These are phyloP conservation scores for Arachnomyces sp. DNA, from an alignment of 2,329 filamentous ascomycete genomes.

Conservation along the genomic window DNA sequence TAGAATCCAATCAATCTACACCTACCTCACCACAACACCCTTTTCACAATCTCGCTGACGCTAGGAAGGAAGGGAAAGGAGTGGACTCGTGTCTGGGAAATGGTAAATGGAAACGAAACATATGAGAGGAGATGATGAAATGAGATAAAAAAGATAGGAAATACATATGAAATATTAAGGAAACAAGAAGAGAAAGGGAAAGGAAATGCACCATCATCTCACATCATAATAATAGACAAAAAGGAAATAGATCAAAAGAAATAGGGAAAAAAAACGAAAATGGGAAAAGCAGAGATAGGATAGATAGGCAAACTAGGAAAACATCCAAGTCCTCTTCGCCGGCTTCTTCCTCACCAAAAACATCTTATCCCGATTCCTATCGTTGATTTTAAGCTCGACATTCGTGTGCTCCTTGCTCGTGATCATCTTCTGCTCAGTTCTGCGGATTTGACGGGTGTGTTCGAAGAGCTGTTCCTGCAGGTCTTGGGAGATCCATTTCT, in stretches of 20 bases:
- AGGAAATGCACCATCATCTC: neutral
- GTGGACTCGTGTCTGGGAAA: neutral
- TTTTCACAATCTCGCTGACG: too few relatives aligned
- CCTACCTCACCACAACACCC: too few relatives aligned
- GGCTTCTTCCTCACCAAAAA: constrained; percentile 40
- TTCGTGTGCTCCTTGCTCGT: constrained; percentile 8
- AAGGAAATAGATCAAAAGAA: constrained; percentile 4
- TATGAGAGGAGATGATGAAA: neutral
- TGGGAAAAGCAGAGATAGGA: neutral
- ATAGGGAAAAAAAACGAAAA: constrained; percentile 3
- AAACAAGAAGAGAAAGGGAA: constrained; percentile 3
- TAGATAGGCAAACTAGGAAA: too few relatives aligned
- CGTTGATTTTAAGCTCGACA: constrained; percentile 34
- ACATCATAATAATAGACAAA: constrained; percentile 9
- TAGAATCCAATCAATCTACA: too few relatives aligned
- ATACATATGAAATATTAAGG: constrained; percentile 5
- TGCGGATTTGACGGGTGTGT: constrained; percentile 59
- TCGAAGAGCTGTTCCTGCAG: constrained; percentile 65
- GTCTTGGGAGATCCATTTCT: constrained; percentile 61
- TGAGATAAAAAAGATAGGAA: constrained; percentile 8
- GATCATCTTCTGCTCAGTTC: constrained; percentile 41
- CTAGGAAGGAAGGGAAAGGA: too few relatives aligned
- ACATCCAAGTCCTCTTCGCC: constrained; percentile 25
- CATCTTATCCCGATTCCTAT: constrained; percentile 36
- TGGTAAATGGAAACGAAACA: neutral